Base-by-base conservation (phyloP, 2,329 filamentous ascomycete genomes). In the Dactylellina drechsleri region DNA sequence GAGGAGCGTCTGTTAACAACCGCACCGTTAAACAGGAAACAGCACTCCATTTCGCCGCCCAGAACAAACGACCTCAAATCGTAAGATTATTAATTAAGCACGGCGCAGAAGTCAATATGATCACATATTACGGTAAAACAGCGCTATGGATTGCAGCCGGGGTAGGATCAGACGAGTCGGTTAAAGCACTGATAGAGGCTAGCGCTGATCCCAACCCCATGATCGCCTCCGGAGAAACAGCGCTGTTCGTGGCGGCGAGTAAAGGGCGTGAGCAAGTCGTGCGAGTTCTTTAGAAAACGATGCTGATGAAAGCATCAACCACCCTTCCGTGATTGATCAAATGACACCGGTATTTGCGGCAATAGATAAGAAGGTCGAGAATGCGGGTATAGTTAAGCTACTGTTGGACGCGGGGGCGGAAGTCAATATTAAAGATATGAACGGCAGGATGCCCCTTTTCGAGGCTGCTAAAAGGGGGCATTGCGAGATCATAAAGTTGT, bases 331-430 rank as follows among this genome's bases (percentile, higher is more conserved):
- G 1, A 60, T 28, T 23, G 40, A 54, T 4, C 23, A 47, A n/a
- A 40, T 43, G 15, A 68, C 65, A 4, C 65, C 65, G 1, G 16
- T 68, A 8, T 59, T 67, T n/a, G 64, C 56, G 0, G 64, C 47
- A 2, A 40, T 57, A 10, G 49, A 56, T n/a, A 56, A 47, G n/a
- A 15, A n/a, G 10, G 12, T n/a, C 10, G 31, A 59, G 7, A 10
- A 52, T 20, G 18, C 36, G 36, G n/a, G 50, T 15, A 64, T 71
- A 15, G 43, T 71, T 10, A 57, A 64, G 43, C 41, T 64, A 31
- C 53, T 71, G n/a, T 50, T 71, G 23, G 66, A 31, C n/a, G 59
- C 58, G 1, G 66, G 66, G 6, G 66, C 66, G 6, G 45, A 56
- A 0, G 41, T 53, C 20, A 64, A 71, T n/a, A 6, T 23, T 0